Base-by-base conservation (phyloP, 805 yeast species). In the Maudiozyma bulderi region DNA sequence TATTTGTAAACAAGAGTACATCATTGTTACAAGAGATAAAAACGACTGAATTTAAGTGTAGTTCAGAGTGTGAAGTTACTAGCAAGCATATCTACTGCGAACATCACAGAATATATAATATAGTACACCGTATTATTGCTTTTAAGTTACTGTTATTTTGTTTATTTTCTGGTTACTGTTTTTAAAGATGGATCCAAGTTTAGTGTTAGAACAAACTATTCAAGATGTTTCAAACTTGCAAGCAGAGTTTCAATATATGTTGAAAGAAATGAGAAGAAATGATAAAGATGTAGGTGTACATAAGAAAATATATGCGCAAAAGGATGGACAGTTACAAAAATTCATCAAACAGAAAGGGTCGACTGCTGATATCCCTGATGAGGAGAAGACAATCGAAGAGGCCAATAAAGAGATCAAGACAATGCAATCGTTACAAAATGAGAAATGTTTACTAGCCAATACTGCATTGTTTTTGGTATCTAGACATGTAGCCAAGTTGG, bases 301-400 rank as follows among this genome's bases (percentile, higher is more conserved):
- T 7, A 74, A 86, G 49, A 79, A 78, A 59, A 77, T 84, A 56
- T 76, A 81, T 53, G 81, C 76, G 56, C 81, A 80, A 50, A 75
- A 83, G 55, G 98, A 91, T 60, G 72, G 77, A n/a, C 86, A 82
- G 53, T 69, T 91, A 47, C 95, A 86, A 60, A 89, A 88, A 62
- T 83, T 79, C 63, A 85, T 89, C 52, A 80, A 83, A 54, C 82
- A 85, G 45, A 81, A 86, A 66, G 96, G 97, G 1, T 83, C 96
- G 1, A 67, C 84, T 41, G 76, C 83, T 1, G 85, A 81, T 54
- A 84, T 84, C 64, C 93, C 96, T 1, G 84, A 87, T 54, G 99
- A 91, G 61, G 78, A 72, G 43, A 81, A 75, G 52, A 59, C 84
- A 4, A 77, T 78, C 56, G 73, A 77, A 30, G 82, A 82, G 57